Evolutionary conservation across 2,329 filamentous ascomycete genomes (phyloP).

Genomic region (Cladophialophora immunda): DNA sequence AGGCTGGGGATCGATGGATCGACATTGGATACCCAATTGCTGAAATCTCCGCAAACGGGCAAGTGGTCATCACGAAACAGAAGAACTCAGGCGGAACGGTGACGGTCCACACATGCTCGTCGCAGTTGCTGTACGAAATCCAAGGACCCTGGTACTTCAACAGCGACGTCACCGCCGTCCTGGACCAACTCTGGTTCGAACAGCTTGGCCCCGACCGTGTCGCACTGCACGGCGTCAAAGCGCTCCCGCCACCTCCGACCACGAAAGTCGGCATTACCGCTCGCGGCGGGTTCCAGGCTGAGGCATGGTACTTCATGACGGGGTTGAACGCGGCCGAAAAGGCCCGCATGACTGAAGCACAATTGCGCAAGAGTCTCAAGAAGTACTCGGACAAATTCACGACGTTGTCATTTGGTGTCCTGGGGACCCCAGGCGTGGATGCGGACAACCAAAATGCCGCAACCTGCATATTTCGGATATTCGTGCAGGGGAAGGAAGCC

Average conservation of each 20-base stretch:
- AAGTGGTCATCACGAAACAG: conserved; percentile 56
- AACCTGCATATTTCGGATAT: conserved; percentile 53
- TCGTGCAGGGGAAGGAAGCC: conserved; percentile 56
- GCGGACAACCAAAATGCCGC: conserved; percentile 53
- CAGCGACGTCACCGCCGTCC: conserved; percentile 63
- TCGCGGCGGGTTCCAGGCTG: conserved; percentile 57
- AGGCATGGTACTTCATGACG: conserved; percentile 55
- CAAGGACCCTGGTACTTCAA: conserved; percentile 67
- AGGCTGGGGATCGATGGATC: conserved; percentile 51
- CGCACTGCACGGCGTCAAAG: conserved; percentile 54
- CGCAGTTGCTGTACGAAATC: conserved; percentile 64
- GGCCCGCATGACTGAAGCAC: conserved; percentile 55
- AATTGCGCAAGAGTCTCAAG: conserved; percentile 52
- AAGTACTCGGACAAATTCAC: conserved; percentile 47
- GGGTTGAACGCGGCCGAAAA: conserved; percentile 58
- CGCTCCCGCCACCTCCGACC: conserved; percentile 57
- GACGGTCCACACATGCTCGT: conserved; percentile 60
- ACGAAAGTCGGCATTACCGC: conserved; percentile 61
- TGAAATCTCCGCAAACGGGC: conserved; percentile 53
- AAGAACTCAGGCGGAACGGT: conserved; percentile 52
- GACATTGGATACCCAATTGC: conserved; percentile 59
- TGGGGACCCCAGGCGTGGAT: conserved; percentile 46
- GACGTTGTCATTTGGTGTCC: conserved; percentile 44
- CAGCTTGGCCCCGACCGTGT: conserved; percentile 61
- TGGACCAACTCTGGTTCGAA: conserved; percentile 62